Base-by-base conservation (phyloP, 805 yeast genomes). In the Zygoascus biomembranicola region DNA sequence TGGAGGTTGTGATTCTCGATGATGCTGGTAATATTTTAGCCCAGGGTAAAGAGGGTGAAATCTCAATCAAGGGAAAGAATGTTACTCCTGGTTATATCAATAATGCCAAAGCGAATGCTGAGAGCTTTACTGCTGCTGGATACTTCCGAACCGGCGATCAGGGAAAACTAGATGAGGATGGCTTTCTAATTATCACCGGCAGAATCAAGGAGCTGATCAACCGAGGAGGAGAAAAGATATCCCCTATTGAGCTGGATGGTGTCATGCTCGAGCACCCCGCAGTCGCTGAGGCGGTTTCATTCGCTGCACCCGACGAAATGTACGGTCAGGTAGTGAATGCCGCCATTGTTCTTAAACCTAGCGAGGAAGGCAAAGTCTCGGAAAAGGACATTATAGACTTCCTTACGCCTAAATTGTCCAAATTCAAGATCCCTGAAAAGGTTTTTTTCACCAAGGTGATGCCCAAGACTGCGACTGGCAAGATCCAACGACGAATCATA, bases 111-210 rank as follows among this genome's bases (percentile, higher is more conserved):
- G 92, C 90, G 42, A 85, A 86, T 57, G 71, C 70, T 41, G 88
- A 82, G 59, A 75, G 84, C 35, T 84, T 82, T 69, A 81, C 89
- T 11, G 58, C 69, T 50, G 72, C 75, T 23, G 81, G 81, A 35
- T 84, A 74, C 66, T 85, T 85, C 78, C 77, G 87, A 57, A 85
- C 94, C 5, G 94, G 94, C 48, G 94, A 85, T 64, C 86, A 85
- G 64, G 90, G 90, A 1, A 75, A 69, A 59, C 65, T 79, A 50
- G 86, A 83, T 62, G 60, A 66, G 4, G 84, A 83, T 50, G 82
- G 84, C 0, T 79, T 80, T 63, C 67, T 84, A 32, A 73, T 75
- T 11, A 71, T 84, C 57, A 83, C 87, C 28, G 90, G 90, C 35
- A 74, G 90, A 57, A 75, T 85, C 59, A 84, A 85, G 67, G 90